Base-by-base conservation (phyloP, 2,329 filamentous ascomycete species). In the Ophiostoma piceae region DNA sequence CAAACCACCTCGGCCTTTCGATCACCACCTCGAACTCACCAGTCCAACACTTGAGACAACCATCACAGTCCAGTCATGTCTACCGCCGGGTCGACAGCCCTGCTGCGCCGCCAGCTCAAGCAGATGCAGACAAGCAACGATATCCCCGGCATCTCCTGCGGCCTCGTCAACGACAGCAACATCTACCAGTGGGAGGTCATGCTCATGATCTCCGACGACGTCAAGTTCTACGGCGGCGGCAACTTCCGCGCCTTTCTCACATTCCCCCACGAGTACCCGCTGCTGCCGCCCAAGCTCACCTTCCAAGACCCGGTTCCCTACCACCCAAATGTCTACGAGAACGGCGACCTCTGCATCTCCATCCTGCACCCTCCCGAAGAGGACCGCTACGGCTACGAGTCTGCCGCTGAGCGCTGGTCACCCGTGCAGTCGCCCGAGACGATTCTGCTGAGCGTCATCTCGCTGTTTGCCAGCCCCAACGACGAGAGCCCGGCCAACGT, bases 101-200 rank as follows among this genome's bases (percentile, higher is more conserved):
- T 98, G 73, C 87, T 99, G 66, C 83, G 86, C 75, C 88, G 91
- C 70, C 94, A 98, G 81, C 87, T 98, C 74, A 96, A 96, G 82
- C 90, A 96, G 78, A 98, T 99, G 88, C 92, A 96, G 80, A 88
- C 86, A 32, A 90, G 92, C 78, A 94, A 93, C 78, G 93, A 97
- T 79, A 90, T 98, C 66, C 92, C 92, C 0, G 95, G 94, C 68
- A 97, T 98, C 77, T 97, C 93, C 72, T 96, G 92, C 76, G 95
- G 95, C 0, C 83, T 99, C 62, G 88, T 94, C 68, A 88, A 90
- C 76, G 91, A 91, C 79, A 90, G 82, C 80, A 96, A 96, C 78
- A 88, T 98, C 11, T 97, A 97, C 74, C 91, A 96, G 82, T 99
- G 95, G 95, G 94, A 98, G 80, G 93, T 98, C 26, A 97, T 97